phyloP scores from a whole-genome alignment of 768 basidiomycete genomes.

The Crucibulum laeve region DNA sequence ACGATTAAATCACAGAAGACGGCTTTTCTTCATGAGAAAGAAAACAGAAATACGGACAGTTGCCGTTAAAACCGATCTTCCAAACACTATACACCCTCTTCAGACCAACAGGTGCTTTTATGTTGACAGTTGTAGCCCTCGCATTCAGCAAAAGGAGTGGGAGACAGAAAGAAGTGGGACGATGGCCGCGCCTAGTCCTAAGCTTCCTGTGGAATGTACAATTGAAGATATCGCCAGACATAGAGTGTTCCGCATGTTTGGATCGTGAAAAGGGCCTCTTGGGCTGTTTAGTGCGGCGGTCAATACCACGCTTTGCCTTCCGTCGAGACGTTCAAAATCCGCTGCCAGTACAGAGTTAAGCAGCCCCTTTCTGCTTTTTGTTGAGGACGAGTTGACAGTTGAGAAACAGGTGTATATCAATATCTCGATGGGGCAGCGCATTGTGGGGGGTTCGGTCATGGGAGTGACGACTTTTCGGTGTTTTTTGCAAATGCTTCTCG shows the following conservation, averaged over 20 bases:
- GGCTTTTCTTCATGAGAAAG: no score
- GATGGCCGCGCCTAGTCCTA: neutral
- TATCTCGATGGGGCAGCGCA: neutral
- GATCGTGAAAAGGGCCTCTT: neutral
- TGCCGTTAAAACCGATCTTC: no score
- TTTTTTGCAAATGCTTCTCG: neutral
- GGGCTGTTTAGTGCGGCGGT: neutral
- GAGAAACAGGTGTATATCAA: neutral
- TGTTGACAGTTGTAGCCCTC: no score
- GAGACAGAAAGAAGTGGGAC: no score
- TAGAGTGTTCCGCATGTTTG: neutral
- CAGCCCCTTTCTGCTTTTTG: neutral
- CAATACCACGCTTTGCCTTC: no score
- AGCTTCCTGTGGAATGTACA: neutral
- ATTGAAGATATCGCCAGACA: no score
- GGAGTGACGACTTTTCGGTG: neutral
- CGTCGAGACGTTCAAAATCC: neutral
- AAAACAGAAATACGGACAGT: no score
- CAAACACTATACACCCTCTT: no score
- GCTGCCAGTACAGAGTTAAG: neutral
- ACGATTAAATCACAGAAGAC: no score
- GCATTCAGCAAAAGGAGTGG: no score
- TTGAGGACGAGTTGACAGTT: neutral
- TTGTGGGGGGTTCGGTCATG: neutral
- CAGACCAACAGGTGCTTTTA: no score